Percentiles rank a stretch among this genome's conserved stretches.
phyloP scores from a whole-genome alignment of 2,329 filamentous ascomycete species.

The Aspergillus tubingensis region DNA sequence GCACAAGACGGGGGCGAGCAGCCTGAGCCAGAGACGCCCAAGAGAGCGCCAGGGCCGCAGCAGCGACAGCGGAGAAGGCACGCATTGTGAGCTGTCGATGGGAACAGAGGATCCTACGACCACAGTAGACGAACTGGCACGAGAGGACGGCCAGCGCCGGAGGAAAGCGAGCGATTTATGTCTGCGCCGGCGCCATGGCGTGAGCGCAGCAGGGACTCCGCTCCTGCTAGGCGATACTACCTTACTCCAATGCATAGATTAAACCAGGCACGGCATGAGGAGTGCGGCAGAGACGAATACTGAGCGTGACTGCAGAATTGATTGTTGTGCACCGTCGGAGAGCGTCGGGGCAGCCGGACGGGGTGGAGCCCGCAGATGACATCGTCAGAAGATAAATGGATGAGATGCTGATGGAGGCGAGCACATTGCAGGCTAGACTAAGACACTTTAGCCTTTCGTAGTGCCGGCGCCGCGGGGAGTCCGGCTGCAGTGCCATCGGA shows the following conservation, averaged over 20 bases:
- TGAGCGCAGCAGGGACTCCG: background rate
- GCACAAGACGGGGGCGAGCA: background rate
- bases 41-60: background rate
- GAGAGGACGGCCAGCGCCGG: background rate
- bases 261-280: background rate
- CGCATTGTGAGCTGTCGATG: constrained; percentile 4
- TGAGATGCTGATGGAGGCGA: background rate
- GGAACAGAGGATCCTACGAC: background rate
- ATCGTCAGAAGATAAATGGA: background rate
- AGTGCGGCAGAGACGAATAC: background rate
- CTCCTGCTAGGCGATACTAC: background rate
- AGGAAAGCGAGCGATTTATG: background rate
- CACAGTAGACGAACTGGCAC: background rate
- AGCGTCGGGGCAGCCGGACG: background rate
- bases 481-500: background rate
- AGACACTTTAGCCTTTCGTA: background rate
- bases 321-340: background rate
- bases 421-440: background rate
- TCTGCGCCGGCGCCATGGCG: background rate
- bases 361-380: constrained; percentile 1
- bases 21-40: constrained; percentile 1
- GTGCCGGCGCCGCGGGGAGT: background rate
- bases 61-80: background rate
- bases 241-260: background rate
- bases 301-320: background rate